Base-by-base conservation (phyloP, 441 rosid genomes). In the Populus hybrid region DNA sequence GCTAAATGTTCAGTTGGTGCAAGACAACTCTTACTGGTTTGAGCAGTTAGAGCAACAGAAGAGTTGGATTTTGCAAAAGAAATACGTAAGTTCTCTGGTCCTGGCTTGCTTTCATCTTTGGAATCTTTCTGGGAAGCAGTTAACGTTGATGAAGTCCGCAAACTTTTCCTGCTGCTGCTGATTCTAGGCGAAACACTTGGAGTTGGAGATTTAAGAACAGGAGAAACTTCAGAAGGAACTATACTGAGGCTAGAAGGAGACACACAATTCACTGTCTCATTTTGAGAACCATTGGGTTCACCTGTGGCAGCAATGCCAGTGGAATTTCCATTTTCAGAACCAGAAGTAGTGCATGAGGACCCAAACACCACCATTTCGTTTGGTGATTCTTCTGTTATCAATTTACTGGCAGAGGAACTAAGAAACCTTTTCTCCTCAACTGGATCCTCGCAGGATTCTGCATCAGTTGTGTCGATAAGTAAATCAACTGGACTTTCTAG, bases 131-230 rank as follows among this genome's bases (percentile, higher is more conserved):
- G 93, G 14, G 98, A 93, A 80, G 97, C 98, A 72, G 94, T 86
- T 81, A 89, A 81, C 90, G 84, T 90, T 69, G 94, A 90, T 65
- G 97, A 92, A 78, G 98, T 91, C 84, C 90, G 91, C 78, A 93
- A 85, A 86, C 97, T 93, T 86, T 95, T 91, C 89, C 97, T 90
- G 88, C 98, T 90, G 79, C 83, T 80, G 80, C 69, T 92, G 79
- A 93, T 71, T 82, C 86, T 92, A 61, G 98, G 97, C 21, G 99
- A 95, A 87, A 90, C 93, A 81, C 99, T 92, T 65, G 89, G 95
- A 78, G 87, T 87, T 63, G 99, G 97, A 79, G 94, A 89, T 84
- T 91, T 90, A 78, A 92, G 92, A 76, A 81, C 34, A 20, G 91
- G 91, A 30, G 91, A 87, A 78, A 78, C 83, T 76, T 82, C 86